phyloP scores from a whole-genome alignment of 352 stramenopile genomes.

The Phytophthora colocasiae region DNA sequence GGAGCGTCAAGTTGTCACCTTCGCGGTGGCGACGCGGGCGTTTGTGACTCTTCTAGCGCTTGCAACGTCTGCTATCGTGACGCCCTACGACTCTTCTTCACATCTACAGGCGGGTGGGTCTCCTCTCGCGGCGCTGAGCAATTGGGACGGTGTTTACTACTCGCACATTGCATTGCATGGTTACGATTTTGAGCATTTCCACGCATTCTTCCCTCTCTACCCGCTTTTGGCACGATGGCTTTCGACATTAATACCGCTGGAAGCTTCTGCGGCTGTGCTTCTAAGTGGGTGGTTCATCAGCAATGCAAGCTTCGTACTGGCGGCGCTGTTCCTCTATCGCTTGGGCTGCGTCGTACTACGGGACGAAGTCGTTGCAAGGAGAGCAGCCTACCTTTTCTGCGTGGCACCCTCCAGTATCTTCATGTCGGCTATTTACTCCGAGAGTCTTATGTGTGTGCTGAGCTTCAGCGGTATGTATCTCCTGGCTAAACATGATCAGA shows the following conservation, averaged over 20 bases:
- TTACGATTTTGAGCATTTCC: slow-evolving; percentile 88
- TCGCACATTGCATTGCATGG: slow-evolving; percentile 70
- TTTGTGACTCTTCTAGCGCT: slow-evolving; percentile 57
- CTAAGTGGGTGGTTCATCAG: slow-evolving; percentile 69
- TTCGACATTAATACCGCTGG: slow-evolving; percentile 29
- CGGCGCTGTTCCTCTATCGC: slow-evolving; percentile 74
- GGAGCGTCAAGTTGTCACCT: slow-evolving; percentile 48
- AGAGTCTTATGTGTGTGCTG: slow-evolving; percentile 84
- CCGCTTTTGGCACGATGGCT: slow-evolving; percentile 57
- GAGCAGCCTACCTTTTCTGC: slow-evolving; percentile 80
- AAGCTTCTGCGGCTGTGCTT: slow-evolving; percentile 32
- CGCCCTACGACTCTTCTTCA: slow-evolving; percentile 76
- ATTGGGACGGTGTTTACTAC: slow-evolving; percentile 91
- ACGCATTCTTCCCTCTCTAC: slow-evolving; percentile 88
- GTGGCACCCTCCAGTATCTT: slow-evolving; percentile 83
- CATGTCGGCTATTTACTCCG: slow-evolving; percentile 82
- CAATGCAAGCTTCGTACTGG: slow-evolving; percentile 79
- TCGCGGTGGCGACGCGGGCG: slow-evolving; percentile 56
- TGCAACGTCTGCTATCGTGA: slow-evolving; percentile 53
- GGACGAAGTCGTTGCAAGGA: slow-evolving; percentile 60
- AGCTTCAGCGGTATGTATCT: slow-evolving; percentile 83
- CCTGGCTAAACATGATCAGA: slow-evolving; percentile 45
- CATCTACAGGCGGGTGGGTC: slow-evolving; percentile 36
- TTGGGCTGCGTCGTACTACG: slow-evolving; percentile 63
- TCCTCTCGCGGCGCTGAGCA: slow-evolving; percentile 56